These are phyloP conservation scores for Hypoxylon perforatum DNA, from an alignment of 495 filamentous ascomycete genomes.

Conservation along the genomic window DNA sequence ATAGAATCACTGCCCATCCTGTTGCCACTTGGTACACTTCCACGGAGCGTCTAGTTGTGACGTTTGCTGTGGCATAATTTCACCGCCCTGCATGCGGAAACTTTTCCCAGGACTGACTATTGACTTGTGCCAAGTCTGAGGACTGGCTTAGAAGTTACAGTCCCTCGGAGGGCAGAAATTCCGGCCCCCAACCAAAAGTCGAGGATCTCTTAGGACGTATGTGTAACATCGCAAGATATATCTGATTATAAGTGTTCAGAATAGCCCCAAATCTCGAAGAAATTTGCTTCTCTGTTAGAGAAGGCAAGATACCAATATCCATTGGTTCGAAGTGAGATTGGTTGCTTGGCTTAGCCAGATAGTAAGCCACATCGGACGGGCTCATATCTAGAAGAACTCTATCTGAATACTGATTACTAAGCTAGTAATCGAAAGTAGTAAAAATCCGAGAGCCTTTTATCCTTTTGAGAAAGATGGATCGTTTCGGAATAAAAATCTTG, in stretches of 20 bases:
- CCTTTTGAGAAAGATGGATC: slow-evolving; percentile 37
- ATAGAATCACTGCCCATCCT: background rate
- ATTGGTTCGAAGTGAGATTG: background rate
- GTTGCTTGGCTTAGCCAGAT: background rate
- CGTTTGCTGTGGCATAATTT: background rate
- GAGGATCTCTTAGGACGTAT: background rate
- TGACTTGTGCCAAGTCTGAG: background rate
- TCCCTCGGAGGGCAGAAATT: background rate
- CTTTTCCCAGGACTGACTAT: background rate
- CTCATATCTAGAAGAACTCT: background rate
- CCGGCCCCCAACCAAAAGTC: background rate
- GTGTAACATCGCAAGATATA: background rate
- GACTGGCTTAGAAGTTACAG: background rate
- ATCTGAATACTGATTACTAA: background rate
- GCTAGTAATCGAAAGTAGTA: background rate
- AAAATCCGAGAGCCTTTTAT: background rate
- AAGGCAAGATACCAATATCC: background rate
- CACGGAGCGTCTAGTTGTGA: background rate
- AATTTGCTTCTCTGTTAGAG: background rate
- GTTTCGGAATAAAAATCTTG: slow-evolving; percentile 67
- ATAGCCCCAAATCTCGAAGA: background rate
- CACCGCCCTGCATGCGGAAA: background rate
- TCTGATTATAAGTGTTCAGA: background rate
- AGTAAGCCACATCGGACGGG: background rate
- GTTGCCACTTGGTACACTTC: background rate